Percentiles rank a stretch among this genome's conserved stretches.
Conservation (phyloP, 495 filamentous ascomycete genomes). For the Aspergillus bridgeri region DNA sequence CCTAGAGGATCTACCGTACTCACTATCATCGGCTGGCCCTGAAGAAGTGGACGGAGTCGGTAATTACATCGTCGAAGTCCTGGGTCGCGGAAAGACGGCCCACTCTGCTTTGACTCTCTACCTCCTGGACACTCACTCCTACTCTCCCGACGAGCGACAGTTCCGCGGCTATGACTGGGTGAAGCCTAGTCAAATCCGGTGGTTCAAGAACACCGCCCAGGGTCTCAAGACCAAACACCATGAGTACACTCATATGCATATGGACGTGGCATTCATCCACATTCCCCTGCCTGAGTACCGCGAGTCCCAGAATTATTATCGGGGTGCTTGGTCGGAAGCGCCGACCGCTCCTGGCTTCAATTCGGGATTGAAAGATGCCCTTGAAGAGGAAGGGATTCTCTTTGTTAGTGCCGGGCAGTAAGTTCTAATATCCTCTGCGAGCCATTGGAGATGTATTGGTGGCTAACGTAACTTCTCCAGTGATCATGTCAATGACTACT, state of each 20-base stretch:
- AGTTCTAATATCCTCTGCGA: slow-evolving; percentile 28
- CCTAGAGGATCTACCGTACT: slow-evolving; percentile 83
- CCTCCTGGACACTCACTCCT: slow-evolving; percentile 88
- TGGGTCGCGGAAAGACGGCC: slow-evolving; percentile 69
- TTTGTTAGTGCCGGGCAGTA: slow-evolving; percentile 91
- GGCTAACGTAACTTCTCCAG: slow-evolving; percentile 30
- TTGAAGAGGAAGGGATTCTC: slow-evolving; percentile 77
- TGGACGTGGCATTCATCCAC: slow-evolving; percentile 96
- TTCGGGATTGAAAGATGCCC: slow-evolving; percentile 78
- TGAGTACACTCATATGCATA: slow-evolving; percentile 85
- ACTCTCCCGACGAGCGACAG: slow-evolving; percentile 83
- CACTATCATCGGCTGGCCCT: slow-evolving; percentile 76
- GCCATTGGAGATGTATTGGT: slow-evolving; percentile 7
- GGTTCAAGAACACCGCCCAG: slow-evolving; percentile 79
- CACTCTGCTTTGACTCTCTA: slow-evolving; percentile 93
- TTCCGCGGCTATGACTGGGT: slow-evolving; percentile 94
- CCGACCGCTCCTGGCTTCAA: slow-evolving; percentile 87
- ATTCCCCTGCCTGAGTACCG: slow-evolving; percentile 92
- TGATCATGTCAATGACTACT: slow-evolving; percentile 97
- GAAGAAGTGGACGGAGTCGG: slow-evolving; percentile 83
- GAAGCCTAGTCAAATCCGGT: slow-evolving; percentile 87
- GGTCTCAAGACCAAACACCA: slow-evolving; percentile 65
- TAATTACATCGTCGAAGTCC: slow-evolving; percentile 91
- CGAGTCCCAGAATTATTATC: slow-evolving; percentile 42
- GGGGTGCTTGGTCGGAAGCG: slow-evolving; percentile 68